Percentiles rank a stretch among this genome's conserved stretches.
These are phyloP conservation scores for Coemansia asiatica DNA, from an alignment of 192 early-diverging fungal genomes.

Conservation along the genomic window DNA sequence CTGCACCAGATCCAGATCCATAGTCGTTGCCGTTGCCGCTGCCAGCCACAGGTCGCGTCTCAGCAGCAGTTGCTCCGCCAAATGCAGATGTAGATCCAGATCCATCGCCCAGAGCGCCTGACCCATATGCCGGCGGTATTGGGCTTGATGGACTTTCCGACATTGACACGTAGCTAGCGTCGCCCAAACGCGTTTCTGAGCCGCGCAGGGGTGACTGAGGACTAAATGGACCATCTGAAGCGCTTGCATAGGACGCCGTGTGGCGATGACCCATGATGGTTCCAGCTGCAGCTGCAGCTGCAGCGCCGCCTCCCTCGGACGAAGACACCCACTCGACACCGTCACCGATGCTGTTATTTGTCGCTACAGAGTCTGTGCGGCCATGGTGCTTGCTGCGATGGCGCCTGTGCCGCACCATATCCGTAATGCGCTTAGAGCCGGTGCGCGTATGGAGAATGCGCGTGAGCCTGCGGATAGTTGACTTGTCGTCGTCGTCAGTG, in stretches of 20 bases:
- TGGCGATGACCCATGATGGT: no score
- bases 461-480: slow-evolving; percentile 38
- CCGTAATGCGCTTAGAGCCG: slow-evolving; percentile 38
- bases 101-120: not conserved
- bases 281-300: no score
- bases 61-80: not conserved
- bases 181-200: not conserved
- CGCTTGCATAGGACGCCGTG: slow-evolving; percentile 19
- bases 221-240: slow-evolving; percentile 6
- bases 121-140: not conserved
- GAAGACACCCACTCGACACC: slow-evolving; percentile 47
- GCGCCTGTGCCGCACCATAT: slow-evolving; percentile 47
- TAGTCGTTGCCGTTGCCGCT: no score
- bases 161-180: slow-evolving; percentile 7
- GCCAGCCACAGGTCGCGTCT: not conserved
- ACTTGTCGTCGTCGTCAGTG: slow-evolving; percentile 39
- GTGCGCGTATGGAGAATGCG: slow-evolving; percentile 31
- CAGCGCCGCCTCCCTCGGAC: slow-evolving; percentile 3
- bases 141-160: not conserved
- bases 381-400: slow-evolving; percentile 48
- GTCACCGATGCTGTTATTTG: slow-evolving; percentile 29
- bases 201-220: slow-evolving; percentile 11
- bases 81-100: no score
- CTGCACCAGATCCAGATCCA: not conserved
- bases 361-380: slow-evolving; percentile 45